Percentiles rank a stretch among this genome's conserved stretches.
These are phyloP conservation scores for Orbilia ellipsospora DNA, from an alignment of 2,329 filamentous ascomycete genomes.

Conservation along the genomic window DNA sequence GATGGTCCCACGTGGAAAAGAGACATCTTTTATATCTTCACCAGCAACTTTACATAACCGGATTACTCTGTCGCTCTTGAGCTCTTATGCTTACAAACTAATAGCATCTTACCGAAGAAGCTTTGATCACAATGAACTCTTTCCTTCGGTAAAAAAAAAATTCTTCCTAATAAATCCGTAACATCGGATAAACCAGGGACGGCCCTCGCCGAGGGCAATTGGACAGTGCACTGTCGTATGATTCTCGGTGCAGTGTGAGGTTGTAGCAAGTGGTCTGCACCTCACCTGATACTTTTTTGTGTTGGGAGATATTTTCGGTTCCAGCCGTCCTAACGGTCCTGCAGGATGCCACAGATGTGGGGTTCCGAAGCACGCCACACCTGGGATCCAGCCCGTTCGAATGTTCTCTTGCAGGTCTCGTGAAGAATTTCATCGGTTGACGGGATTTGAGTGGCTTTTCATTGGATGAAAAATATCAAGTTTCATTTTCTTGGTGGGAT, in stretches of 20 bases:
- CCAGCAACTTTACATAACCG: neutral
- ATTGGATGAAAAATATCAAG: conserved; percentile 15
- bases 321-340: neutral
- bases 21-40: conserved; percentile 28
- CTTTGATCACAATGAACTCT: conserved; percentile 10
- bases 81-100: too few relatives aligned
- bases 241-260: conserved; percentile 6
- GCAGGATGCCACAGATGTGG: conserved; percentile 2
- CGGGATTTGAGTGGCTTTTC: conserved; percentile 15
- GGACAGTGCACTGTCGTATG: conserved; percentile 24
- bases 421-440: conserved; percentile 6
- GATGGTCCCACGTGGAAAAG: conserved; percentile 16
- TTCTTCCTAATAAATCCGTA: conserved; percentile 12
- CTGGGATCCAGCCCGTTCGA: too few relatives aligned
- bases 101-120: neutral
- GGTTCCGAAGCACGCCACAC: conserved; percentile 54
- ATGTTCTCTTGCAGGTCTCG: neutral
- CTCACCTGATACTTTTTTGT: conserved; percentile 53
- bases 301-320: conserved; percentile 17
- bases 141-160: conserved; percentile 12
- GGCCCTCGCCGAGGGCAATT: conserved; percentile 24
- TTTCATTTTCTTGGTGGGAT: too few relatives aligned
- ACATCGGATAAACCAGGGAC: conserved; percentile 50
- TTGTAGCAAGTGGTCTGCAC: conserved; percentile 47
- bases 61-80: too few relatives aligned